Base-by-base conservation (phyloP, 1,139 yeast genomes). In the Debaryomyces nepalensis region DNA sequence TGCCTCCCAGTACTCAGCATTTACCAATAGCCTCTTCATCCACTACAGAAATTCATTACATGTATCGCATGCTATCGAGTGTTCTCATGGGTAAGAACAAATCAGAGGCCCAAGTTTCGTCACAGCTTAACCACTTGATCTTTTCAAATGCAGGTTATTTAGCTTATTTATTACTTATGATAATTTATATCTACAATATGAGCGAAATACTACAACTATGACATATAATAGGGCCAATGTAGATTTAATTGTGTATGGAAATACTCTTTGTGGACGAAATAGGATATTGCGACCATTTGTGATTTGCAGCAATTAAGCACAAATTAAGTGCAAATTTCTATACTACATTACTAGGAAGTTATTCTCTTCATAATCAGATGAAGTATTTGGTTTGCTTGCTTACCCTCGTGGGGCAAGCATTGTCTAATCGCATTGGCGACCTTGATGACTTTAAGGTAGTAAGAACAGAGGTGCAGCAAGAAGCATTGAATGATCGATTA, bases 401-500 rank as follows among this genome's bases (percentile, higher is more conserved):
- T 23, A 12, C 18, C 8, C 21, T 38, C 11, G 18, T 24, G 4
- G 35, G 31, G 14, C 26, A 14, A 10, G 37, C 32, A n/a, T 23
- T 32, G 9, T 16, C 41, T 18, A 19, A 6, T 11, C 15, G 14
- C 12, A 20, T 34, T 18, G 29, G 18, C 9, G 8, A 10, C 10
- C 6, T 11, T 10, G 21, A 23, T 18, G 14, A 34, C 22, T 4
- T 7, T 5, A 19, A 18, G n/a, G 22, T 24, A 11, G 21, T n/a
- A 33, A 37, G 14, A 5, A 22, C 21, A 19, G 18, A 32, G 9
- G 32, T 18, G 6, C 16, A 20, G 11, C n/a, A 20, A 27, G 15
- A 24, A 11, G 37, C 33, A 11, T 18, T 31, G 20, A 18, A 5
- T 18, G 29, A 30, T 10, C 39, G 24, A 26, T 50, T 63, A 24